phyloP scores from a whole-genome alignment of 495 filamentous ascomycete species.

The Entonaema liquescens region DNA sequence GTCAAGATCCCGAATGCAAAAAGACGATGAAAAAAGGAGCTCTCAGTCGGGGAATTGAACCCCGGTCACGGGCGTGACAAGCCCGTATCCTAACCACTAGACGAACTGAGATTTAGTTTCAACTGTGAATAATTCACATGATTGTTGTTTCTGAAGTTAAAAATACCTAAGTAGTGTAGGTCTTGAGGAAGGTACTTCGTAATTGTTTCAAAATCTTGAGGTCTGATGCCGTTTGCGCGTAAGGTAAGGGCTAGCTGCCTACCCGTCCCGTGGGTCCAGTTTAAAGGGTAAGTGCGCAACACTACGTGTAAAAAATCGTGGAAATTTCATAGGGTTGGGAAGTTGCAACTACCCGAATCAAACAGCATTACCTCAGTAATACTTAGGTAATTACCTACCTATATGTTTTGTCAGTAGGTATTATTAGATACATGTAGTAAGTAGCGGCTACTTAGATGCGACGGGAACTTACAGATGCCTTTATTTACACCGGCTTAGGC shows the following conservation, averaged over 20 bases:
- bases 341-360: background rate
- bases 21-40: constrained; percentile 19
- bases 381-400: too few relatives aligned
- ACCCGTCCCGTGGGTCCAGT: constrained; percentile 10
- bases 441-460: background rate
- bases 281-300: background rate
- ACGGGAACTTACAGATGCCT: background rate
- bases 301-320: background rate
- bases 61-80: constrained; percentile 47
- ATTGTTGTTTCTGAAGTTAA: background rate
- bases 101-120: constrained; percentile 23
- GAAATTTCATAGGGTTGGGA: background rate
- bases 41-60: constrained; percentile 54
- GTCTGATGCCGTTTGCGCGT: background rate
- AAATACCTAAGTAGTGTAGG: background rate
- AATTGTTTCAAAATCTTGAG: background rate
- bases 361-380: too few relatives aligned
- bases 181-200: background rate
- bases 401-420: too few relatives aligned
- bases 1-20: too few relatives aligned
- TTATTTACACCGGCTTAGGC: too few relatives aligned
- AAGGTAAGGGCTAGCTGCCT: background rate
- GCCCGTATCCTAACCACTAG: constrained; percentile 36
- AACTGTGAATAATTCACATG: background rate
- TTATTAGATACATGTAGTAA: too few relatives aligned